These are phyloP conservation scores for Dovyalis caffra DNA, from an alignment of 345 rosid species.

Conservation along the genomic window DNA sequence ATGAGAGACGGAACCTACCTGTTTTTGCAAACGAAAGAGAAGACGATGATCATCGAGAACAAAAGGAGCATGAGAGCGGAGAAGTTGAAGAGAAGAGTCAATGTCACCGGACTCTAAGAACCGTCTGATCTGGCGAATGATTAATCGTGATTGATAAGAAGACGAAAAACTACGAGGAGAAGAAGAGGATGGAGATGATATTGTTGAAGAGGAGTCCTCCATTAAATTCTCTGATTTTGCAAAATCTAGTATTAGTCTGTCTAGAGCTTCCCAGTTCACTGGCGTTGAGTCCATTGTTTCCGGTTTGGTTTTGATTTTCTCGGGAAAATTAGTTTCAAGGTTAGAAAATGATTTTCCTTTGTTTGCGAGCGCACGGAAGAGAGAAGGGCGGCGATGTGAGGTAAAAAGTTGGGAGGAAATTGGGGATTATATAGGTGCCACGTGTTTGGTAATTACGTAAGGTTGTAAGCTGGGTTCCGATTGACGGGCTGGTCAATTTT, in stretches of 20 bases:
- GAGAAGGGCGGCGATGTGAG: slow-evolving; percentile 33
- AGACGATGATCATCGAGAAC: slow-evolving; percentile 76
- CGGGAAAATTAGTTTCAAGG: slow-evolving; percentile 5
- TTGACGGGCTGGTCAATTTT: background rate
- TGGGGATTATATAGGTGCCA: slow-evolving; percentile 30
- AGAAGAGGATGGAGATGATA: slow-evolving; percentile 45
- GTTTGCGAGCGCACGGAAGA: background rate
- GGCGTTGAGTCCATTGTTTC: slow-evolving; percentile 54
- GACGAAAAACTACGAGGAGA: slow-evolving; percentile 60
- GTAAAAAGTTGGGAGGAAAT: background rate
- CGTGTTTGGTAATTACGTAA: slow-evolving; percentile 18
- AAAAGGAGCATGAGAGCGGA: slow-evolving; percentile 66
- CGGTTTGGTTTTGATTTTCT: slow-evolving; percentile 14
- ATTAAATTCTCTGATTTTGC: slow-evolving; percentile 79
- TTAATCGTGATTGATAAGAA: slow-evolving; percentile 63
- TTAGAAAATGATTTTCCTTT: background rate
- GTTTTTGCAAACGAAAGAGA: slow-evolving; percentile 84
- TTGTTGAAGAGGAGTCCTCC: slow-evolving; percentile 43
- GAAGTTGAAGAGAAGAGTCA: slow-evolving; percentile 59
- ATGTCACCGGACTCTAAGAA: slow-evolving; percentile 71
- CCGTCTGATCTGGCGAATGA: slow-evolving; percentile 76
- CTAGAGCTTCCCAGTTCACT: slow-evolving; percentile 93
- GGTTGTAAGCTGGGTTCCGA: background rate
- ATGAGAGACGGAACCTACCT: slow-evolving; percentile 38
- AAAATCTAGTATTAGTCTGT: slow-evolving; percentile 74